These are phyloP conservation scores for Chytriomyces sp. DNA, from an alignment of 192 early-diverging fungal genomes.

Conservation along the genomic window DNA sequence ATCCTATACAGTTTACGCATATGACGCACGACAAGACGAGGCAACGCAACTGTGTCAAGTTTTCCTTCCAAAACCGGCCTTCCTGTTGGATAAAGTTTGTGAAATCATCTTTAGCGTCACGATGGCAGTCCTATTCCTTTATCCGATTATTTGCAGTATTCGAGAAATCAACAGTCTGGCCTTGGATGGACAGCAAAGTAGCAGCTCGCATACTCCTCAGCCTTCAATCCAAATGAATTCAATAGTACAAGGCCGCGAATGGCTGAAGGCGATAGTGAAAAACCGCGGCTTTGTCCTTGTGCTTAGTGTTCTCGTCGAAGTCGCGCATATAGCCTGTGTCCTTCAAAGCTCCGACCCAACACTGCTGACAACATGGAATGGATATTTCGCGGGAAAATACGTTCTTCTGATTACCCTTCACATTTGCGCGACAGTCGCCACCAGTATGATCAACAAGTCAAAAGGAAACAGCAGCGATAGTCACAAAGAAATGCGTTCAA, in stretches of 20 bases:
- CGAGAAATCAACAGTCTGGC: not conserved
- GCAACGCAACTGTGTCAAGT: not conserved
- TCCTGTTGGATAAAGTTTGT: not conserved
- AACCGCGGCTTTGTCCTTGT: not conserved
- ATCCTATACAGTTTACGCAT: not conserved
- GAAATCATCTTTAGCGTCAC: not conserved
- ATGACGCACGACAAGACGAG: not conserved
- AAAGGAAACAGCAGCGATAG: no score
- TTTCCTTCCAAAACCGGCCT: not conserved
- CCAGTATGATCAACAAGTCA: no score
- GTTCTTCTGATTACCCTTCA: not conserved
- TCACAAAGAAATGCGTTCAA: no score
- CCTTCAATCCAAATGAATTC: not conserved
- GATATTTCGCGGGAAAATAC: not conserved
- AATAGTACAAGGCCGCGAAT: not conserved
- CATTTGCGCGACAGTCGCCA: not conserved
- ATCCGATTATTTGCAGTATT: not conserved
- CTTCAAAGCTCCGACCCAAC: not conserved
- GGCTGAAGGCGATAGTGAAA: not conserved
- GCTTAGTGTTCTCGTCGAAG: not conserved
- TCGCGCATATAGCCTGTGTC: not conserved
- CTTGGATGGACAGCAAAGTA: not conserved
- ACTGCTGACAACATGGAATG: not conserved
- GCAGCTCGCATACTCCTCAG: no score
- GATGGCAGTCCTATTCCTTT: not conserved